A percentile compares a stretch with the other conserved stretches of the same genome.
These are phyloP conservation scores for Angomonas ambiguus DNA, from an alignment of 208 protist species.

Conservation along the genomic window DNA sequence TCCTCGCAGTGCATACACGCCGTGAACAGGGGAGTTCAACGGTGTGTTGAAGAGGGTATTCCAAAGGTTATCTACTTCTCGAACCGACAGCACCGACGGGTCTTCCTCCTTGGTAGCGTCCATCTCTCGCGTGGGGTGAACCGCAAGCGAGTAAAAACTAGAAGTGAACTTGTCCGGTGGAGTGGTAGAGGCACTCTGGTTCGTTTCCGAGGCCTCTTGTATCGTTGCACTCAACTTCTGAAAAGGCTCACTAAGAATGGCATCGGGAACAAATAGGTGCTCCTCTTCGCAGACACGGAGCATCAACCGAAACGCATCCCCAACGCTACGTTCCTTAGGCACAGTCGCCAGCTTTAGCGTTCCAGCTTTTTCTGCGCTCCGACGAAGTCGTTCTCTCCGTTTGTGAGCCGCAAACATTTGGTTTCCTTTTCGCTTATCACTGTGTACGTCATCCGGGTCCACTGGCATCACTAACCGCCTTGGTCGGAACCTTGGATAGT, in stretches of 20 bases:
- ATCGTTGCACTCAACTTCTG: not conserved
- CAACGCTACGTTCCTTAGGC: conserved; percentile 75
- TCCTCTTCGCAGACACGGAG: conserved; percentile 51
- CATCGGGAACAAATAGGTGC: conserved; percentile 22
- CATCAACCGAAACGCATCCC: conserved; percentile 72
- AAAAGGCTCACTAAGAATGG: conserved; percentile 8
- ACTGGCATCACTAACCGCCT: conserved; percentile 87
- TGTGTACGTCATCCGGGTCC: conserved; percentile 62
- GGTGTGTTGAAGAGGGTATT: conserved; percentile 65
- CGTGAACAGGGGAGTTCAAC: conserved; percentile 80
- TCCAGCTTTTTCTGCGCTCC: conserved; percentile 39
- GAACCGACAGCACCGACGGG: conserved; percentile 15
- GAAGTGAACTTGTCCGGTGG: too few species aligned
- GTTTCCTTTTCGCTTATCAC: conserved; percentile 39
- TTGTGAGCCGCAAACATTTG: conserved; percentile 43
- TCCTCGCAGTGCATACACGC: conserved; percentile 61
- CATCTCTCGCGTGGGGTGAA: too few species aligned
- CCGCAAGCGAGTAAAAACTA: too few species aligned
- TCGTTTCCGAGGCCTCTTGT: not conserved
- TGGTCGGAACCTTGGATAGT: conserved; percentile 80
- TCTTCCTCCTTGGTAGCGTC: not conserved
- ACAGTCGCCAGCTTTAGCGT: conserved; percentile 57
- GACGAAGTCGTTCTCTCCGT: conserved; percentile 29
- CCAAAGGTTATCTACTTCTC: conserved; percentile 71
- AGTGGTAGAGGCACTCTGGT: too few species aligned